Evolutionary conservation across 1,139 yeast genomes (phyloP), one percentile per base, ranked within the genome.

Genomic region (Arxiozyma slooffiae): DNA sequence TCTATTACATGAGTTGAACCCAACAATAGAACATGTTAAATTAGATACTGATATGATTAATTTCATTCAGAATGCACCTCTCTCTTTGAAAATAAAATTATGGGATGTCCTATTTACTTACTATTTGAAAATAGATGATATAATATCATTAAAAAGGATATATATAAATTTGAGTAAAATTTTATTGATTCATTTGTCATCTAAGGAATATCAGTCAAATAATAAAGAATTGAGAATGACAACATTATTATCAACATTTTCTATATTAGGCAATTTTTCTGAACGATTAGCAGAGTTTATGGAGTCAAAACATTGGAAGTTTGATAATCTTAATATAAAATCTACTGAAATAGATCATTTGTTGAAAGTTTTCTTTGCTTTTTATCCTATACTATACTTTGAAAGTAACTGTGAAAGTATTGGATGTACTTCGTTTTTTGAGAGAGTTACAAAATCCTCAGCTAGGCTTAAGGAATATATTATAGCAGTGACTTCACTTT

Each of bases 21-120:
- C 46, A 2, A 46, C 34, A 14, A 38, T 48, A 48, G 4, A 20
- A 16, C 17, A 48, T 7, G 49, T 48, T n/a, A 21, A 45, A 7
- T 77, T 76, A 41, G 71, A 75, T 38, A 55, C 60, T 3, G 79
- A 88, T 4, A 80, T 87, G 62, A 71, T 74, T 24, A 66, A 70
- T 18, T 88, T 88, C 59, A 71, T 92, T 21, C 69, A 71, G 2
- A 71, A 71, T 16, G 81, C 95, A 0, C 79, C 92, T 0, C 71
- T 84, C 21, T 83, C 81, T 39, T 76, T 89, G 67, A 79, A 78
- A 51, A 69, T 88, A 39, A 81, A 81, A 51, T 69, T 92, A 3
- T 90, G 97, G 97, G 78, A 79, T 45, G 74, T 86, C 23, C 70
- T 92, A 18, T 74, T 87, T 42, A 79, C 78, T 55, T 78, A 78